Conservation (phyloP, 2,329 filamentous ascomycete genomes). For the Pyrenophora seminiperda region DNA sequence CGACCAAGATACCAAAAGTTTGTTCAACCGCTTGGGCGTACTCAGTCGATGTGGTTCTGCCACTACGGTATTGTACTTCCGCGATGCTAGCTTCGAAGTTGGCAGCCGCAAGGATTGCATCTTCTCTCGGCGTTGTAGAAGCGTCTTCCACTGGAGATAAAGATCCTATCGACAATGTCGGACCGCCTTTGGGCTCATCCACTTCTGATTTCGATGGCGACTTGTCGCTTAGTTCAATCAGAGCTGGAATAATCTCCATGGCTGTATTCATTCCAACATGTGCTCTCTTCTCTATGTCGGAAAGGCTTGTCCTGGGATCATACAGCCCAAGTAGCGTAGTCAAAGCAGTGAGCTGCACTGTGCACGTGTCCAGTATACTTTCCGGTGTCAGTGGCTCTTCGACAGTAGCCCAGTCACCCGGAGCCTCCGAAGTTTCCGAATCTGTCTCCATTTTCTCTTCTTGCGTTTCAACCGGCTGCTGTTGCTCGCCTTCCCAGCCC, state of each 20-base stretch:
- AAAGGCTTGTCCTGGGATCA: constrained; percentile 50
- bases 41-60: constrained; percentile 56
- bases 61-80: constrained; percentile 61
- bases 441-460: constrained; percentile 33
- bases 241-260: constrained; percentile 59
- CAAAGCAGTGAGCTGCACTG: constrained; percentile 63
- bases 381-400: constrained; percentile 68
- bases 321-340: constrained; percentile 56
- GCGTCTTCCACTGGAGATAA: constrained; percentile 24
- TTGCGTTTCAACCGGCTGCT: constrained; percentile 9
- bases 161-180: constrained; percentile 42
- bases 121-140: constrained; percentile 53
- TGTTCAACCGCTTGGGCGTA: constrained; percentile 54
- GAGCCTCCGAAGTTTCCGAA: constrained; percentile 36
- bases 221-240: constrained; percentile 50
- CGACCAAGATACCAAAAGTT: constrained; percentile 41
- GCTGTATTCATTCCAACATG: constrained; percentile 61
- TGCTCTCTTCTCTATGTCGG: constrained; percentile 62
- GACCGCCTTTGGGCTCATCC: constrained; percentile 37
- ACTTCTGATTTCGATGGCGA: constrained; percentile 20
- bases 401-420: constrained; percentile 70
- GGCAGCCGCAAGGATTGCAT: constrained; percentile 61
- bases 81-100: constrained; percentile 62
- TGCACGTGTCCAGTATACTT: constrained; percentile 69
- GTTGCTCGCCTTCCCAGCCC: constrained; percentile 22